Conservation (phyloP, 495 filamentous ascomycete genomes). For the Talaromyces ruber region DNA sequence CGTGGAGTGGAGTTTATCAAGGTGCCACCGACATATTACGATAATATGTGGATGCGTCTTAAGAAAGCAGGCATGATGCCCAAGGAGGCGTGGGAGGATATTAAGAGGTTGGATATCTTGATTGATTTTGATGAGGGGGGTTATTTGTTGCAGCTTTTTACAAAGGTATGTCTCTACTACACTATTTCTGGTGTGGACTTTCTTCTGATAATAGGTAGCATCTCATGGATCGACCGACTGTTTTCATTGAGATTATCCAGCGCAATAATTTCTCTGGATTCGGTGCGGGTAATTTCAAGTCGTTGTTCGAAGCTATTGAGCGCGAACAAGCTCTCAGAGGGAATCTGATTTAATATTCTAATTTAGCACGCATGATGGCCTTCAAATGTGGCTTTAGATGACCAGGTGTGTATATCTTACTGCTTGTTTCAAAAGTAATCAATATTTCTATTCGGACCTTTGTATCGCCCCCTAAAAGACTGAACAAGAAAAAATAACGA, state of each 20-base stretch:
- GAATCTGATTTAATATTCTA: constrained; percentile 45
- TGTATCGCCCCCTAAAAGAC: background rate
- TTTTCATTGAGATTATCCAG: constrained; percentile 93
- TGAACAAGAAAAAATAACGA: background rate
- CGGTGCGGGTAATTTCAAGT: constrained; percentile 92
- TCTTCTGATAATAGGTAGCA: constrained; percentile 40
- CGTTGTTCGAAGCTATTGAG: constrained; percentile 87
- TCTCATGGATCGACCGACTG: constrained; percentile 84
- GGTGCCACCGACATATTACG: constrained; percentile 76
- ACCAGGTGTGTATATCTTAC: background rate
- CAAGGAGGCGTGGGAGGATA: constrained; percentile 64
- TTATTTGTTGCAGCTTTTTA: constrained; percentile 80
- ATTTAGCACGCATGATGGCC: background rate
- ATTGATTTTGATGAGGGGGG: constrained; percentile 90
- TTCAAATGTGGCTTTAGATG: background rate
- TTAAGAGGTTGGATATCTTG: constrained; percentile 68
- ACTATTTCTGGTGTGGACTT: background rate
- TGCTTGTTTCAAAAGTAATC: background rate
- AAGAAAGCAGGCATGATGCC: constrained; percentile 44
- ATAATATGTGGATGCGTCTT: constrained; percentile 60
- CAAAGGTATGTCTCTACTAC: constrained; percentile 43
- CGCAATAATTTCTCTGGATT: constrained; percentile 80
- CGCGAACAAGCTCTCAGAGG: constrained; percentile 76
- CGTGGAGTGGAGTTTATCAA: constrained; percentile 84
- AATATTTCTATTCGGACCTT: background rate